Conservation (phyloP, 2,329 filamentous ascomycete species). For the Nemania sp. region DNA sequence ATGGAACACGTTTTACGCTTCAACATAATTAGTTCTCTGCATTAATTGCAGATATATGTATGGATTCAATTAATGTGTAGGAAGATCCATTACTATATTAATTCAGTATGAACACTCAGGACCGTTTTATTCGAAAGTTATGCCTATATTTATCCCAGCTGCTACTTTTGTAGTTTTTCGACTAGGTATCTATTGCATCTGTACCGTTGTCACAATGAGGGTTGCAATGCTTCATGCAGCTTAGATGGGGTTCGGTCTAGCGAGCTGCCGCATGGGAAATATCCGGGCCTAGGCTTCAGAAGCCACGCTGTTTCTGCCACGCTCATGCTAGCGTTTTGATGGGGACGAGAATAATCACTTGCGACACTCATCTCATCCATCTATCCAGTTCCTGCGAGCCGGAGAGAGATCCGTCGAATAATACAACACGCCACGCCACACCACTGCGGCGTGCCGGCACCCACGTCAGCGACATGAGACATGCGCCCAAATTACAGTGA, state of each 20-base stretch:
- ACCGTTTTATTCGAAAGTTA: too few relatives aligned
- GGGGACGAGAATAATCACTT: background rate
- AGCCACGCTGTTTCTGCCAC: too few relatives aligned
- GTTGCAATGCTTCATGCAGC: constrained; percentile 27
- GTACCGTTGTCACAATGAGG: constrained; percentile 18
- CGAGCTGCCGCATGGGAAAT: constrained; percentile 1
- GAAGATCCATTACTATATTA: too few relatives aligned
- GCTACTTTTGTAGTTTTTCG: too few relatives aligned
- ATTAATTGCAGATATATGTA: too few relatives aligned
- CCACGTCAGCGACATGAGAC: constrained; percentile 28
- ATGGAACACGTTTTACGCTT: too few relatives aligned
- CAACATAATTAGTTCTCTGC: too few relatives aligned
- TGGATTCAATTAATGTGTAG: too few relatives aligned
- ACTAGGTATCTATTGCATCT: too few relatives aligned
- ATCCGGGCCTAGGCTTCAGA: constrained; percentile 11
- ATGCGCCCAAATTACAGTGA: constrained; percentile 14
- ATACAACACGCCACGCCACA: constrained; percentile 8
- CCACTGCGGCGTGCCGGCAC: constrained; percentile 12
- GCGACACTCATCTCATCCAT: background rate
- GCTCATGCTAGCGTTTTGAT: too few relatives aligned
- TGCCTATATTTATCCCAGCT: too few relatives aligned
- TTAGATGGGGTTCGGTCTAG: background rate
- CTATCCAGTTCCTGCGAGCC: background rate
- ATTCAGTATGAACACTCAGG: too few relatives aligned
- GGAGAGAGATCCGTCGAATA: background rate